Evolutionary conservation across 2,329 filamentous ascomycete genomes (phyloP).

Genomic region (Metarhizium anisopliae): DNA sequence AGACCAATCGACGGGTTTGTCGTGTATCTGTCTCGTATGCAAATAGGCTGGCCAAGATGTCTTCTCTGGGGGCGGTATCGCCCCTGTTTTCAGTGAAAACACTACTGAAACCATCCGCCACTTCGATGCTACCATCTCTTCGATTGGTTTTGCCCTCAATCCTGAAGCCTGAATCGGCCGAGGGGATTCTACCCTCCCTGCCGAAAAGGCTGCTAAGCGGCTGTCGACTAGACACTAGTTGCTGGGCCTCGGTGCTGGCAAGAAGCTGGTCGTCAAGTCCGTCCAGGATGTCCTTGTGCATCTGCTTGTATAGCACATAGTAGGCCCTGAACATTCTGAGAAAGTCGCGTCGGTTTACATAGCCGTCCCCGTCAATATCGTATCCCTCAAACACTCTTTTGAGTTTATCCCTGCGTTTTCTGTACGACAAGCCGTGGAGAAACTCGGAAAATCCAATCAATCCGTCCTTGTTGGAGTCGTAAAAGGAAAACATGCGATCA

Average conservation of each 20-base stretch:
- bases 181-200: conserved; percentile 59
- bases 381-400: conserved; percentile 77
- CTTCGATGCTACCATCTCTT: conserved; percentile 53
- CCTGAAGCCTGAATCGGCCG: conserved; percentile 44
- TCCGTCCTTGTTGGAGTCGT: conserved; percentile 82
- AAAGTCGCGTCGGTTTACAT: conserved; percentile 77
- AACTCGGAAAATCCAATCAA: conserved; percentile 92
- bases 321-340: conserved; percentile 87
- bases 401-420: conserved; percentile 60
- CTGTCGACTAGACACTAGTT: conserved; percentile 66
- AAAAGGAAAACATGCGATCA: conserved; percentile 94
- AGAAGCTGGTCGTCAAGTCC: conserved; percentile 70
- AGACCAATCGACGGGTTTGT: conserved; percentile 19
- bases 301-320: conserved; percentile 82
- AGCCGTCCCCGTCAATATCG: conserved; percentile 83
- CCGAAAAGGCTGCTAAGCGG: conserved; percentile 69
- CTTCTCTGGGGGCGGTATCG: conserved; percentile 52
- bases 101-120: conserved; percentile 47
- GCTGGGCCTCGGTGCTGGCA: conserved; percentile 65
- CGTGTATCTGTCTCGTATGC: conserved; percentile 24
- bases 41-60: conserved; percentile 49
- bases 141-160: conserved; percentile 60
- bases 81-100: conserved; percentile 51
- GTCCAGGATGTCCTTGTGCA: conserved; percentile 75
- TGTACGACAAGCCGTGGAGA: conserved; percentile 67